Conservation (phyloP, 164 flowering plant species). For the Pachysandra terminalis region DNA sequence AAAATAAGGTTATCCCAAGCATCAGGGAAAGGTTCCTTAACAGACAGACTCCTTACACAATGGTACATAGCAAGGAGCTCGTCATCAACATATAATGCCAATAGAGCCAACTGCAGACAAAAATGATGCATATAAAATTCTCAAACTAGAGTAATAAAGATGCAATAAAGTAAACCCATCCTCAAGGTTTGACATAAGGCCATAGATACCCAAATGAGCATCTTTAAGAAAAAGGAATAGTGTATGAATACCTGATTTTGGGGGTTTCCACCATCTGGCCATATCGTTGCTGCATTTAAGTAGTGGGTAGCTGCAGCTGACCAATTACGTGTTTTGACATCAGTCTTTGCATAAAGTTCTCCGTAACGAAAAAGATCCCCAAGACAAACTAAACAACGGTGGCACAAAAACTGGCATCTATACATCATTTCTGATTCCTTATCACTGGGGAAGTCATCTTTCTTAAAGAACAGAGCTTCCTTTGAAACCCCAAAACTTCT, state of each 20-base stretch:
- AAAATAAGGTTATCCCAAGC: constrained; percentile 71
- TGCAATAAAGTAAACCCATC: too few relatives aligned
- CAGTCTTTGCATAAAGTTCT: constrained; percentile 50
- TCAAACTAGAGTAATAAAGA: constrained; percentile 5
- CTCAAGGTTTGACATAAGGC: not conserved
- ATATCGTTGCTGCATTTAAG: constrained; percentile 55
- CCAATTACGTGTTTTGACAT: constrained; percentile 43
- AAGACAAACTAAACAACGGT: constrained; percentile 68
- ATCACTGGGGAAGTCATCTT: constrained; percentile 13
- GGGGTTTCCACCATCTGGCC: constrained; percentile 88
- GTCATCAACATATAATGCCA: constrained; percentile 78
- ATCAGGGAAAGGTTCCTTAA: constrained; percentile 84
- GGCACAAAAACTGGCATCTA: constrained; percentile 54
- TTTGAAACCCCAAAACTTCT: constrained; percentile 37
- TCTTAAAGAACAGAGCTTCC: constrained; percentile 23
- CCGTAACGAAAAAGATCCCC: constrained; percentile 88
- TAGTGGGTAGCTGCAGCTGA: constrained; percentile 65
- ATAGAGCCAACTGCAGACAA: constrained; percentile 64
- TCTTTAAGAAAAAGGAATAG: not conserved
- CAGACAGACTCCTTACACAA: constrained; percentile 74
- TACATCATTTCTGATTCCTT: constrained; percentile 28
- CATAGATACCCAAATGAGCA: too few relatives aligned
- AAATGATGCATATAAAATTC: constrained; percentile 10
- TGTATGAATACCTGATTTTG: constrained; percentile 73
- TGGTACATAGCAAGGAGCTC: constrained; percentile 80